Base-by-base conservation (phyloP, 306 rosid genomes). In the Begonia peltatifolia region DNA sequence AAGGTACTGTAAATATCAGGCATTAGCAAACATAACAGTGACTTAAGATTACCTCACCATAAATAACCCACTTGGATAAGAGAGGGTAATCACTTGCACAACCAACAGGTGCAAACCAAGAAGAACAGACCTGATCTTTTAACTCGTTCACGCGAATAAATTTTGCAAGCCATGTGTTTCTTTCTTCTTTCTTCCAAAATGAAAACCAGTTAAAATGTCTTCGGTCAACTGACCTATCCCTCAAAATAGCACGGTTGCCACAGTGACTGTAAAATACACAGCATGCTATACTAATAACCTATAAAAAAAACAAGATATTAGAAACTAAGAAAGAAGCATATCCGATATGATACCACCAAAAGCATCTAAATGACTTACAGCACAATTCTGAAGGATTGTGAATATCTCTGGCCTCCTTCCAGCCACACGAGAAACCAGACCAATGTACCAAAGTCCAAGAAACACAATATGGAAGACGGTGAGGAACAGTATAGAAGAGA, bases 41-140 rank as follows among this genome's bases (percentile, higher is more conserved):
- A 56, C 48, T 56, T 23, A 62, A 54, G 38, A 52, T 53, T 81
- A 90, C 95, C 96, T 90, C 99, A 59, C 99, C 95, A 57, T 90
- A 90, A 41, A 90, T 80, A 71, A 86, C 94, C 99, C 99, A 90
- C 72, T 90, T 86, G 11, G 99, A 83, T 77, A 90, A 70, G 56
- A 90, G 88, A 17, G 99, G 96, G 69, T 90, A 90, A 70, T 90
- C 99, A 79, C 94, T 83, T 15, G 93, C 99, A 57, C 92, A 90
- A 50, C 95, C 95, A 64, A 90, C 95, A 7, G 99, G 99, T 60
- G 99, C 96, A 60, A 90, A 90, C 99, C 99, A 90, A 43, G 92
- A 81, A n/a, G 93, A 83, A 78, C 99, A 90, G 75, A 90, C 88
- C 69, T 81, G 75, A 55, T 90, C 94, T 74, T 86, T 90, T 66